A percentile compares a stretch with the other conserved stretches of the same genome.
phyloP scores from a whole-genome alignment of 352 stramenopile genomes.

The Pythium scleroteichum region DNA sequence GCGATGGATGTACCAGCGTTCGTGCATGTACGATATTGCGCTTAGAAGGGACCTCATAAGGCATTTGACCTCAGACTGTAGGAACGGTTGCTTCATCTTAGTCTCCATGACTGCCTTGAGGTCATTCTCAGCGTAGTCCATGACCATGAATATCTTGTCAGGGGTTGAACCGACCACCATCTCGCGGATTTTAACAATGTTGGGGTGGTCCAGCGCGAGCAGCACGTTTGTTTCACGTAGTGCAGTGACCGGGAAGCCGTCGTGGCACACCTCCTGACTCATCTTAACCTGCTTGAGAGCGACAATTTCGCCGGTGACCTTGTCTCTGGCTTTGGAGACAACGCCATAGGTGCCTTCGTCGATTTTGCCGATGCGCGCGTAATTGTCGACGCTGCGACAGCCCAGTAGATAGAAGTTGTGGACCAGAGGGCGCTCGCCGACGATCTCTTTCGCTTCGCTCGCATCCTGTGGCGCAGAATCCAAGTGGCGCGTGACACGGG shows the following conservation, averaged over 20 bases:
- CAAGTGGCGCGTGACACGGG: not conserved
- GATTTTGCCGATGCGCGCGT: constrained; percentile 93
- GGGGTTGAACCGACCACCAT: constrained; percentile 88
- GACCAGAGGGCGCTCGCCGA: constrained; percentile 16
- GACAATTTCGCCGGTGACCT: constrained; percentile 89
- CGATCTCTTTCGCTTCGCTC: not conserved
- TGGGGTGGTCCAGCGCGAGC: constrained; percentile 79
- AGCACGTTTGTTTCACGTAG: constrained; percentile 87
- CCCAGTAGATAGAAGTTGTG: constrained; percentile 83
- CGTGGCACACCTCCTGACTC: constrained; percentile 67
- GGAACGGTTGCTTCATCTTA: constrained; percentile 81
- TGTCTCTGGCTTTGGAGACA: constrained; percentile 94
- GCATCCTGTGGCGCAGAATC: not conserved
- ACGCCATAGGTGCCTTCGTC: constrained; percentile 97
- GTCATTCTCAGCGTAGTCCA: constrained; percentile 90
- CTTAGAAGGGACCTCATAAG: constrained; percentile 92
- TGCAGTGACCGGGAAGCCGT: constrained; percentile 85
- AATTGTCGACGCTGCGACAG: constrained; percentile 95
- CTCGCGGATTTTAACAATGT: constrained; percentile 86
- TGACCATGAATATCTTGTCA: constrained; percentile 92
- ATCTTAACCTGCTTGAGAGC: constrained; percentile 93
- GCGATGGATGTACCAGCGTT: constrained; percentile 92
- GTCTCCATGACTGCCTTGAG: constrained; percentile 83
- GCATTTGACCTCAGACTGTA: constrained; percentile 93
- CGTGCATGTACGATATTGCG: constrained; percentile 91